These are phyloP conservation scores for Neofusicoccum kwambonambiense DNA, from an alignment of 2,329 filamentous ascomycete species.

Conservation along the genomic window DNA sequence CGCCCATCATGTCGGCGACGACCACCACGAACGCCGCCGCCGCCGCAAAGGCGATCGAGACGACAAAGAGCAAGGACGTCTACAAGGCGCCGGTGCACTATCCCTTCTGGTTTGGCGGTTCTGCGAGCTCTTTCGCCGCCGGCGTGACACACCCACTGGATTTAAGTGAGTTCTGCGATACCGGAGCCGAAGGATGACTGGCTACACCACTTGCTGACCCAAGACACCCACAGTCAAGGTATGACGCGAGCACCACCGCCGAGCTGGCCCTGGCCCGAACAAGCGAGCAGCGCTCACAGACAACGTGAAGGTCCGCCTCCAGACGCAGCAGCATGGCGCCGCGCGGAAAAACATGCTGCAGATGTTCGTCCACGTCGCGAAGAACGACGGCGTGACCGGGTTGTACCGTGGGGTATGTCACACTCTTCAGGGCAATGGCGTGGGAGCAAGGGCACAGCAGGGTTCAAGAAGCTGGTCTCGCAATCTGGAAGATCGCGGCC, in stretches of 20 bases:
- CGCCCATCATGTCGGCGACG: constrained; percentile 14
- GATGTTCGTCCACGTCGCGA: constrained; percentile 80
- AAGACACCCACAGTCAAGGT: constrained; percentile 43
- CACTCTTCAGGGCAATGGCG: not conserved
- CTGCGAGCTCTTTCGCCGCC: constrained; percentile 87
- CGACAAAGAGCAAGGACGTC: constrained; percentile 44
- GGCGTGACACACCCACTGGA: constrained; percentile 91
- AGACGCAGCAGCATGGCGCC: constrained; percentile 74
- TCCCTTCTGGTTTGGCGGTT: constrained; percentile 86
- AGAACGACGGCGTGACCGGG: constrained; percentile 71
- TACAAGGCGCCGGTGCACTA: constrained; percentile 44
- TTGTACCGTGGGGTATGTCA: constrained; percentile 74
- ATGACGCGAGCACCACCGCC: constrained; percentile 20
- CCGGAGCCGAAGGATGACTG: not conserved
- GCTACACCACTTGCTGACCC: constrained; percentile 29
- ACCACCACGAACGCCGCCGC: constrained; percentile 36
- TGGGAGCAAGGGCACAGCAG: not conserved
- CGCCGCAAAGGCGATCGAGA: constrained; percentile 31
- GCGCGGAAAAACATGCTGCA: constrained; percentile 70
- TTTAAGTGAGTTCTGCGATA: constrained; percentile 62
- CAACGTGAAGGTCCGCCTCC: constrained; percentile 69
- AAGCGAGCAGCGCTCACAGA: not conserved
- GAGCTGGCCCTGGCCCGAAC: not conserved
- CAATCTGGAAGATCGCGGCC: not conserved
- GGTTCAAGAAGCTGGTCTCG: not conserved